Percentiles rank a stretch among this genome's conserved stretches.
phyloP scores from a whole-genome alignment of 129 eudicot genomes.

The Dittrichia graveolens region DNA sequence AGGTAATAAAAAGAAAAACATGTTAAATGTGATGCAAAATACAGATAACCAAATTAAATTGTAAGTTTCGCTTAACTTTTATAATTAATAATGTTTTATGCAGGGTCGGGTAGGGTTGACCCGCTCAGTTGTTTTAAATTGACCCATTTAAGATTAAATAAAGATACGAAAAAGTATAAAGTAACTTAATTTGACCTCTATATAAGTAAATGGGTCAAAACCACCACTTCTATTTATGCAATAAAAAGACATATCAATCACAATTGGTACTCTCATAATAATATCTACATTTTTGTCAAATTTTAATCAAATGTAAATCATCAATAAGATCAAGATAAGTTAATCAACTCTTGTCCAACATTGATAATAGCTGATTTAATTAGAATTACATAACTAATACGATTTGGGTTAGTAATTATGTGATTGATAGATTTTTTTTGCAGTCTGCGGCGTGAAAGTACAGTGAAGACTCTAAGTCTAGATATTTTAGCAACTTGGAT shows the following conservation, averaged over 20 bases:
- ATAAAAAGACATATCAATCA: conserved; percentile 5
- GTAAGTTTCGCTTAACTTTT: not conserved
- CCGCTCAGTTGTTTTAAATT: no score
- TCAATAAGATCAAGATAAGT: not conserved
- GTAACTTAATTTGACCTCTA: no score
- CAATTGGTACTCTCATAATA: not conserved
- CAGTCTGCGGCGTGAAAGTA: not conserved
- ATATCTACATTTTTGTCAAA: not conserved
- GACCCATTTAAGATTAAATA: no score
- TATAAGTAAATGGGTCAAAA: no score
- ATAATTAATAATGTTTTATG: no score
- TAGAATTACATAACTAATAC: not conserved
- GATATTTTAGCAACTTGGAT: no score
- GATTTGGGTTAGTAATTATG: not conserved
- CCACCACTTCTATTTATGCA: no score
- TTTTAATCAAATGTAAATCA: not conserved
- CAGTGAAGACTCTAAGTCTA: no score
- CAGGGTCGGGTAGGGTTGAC: no score
- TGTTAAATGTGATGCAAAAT: not conserved
- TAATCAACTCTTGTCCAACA: not conserved
- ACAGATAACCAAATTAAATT: not conserved
- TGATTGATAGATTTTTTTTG: not conserved
- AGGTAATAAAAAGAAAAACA: not conserved
- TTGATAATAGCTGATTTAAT: not conserved
- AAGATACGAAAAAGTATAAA: no score